Evolutionary conservation across 2,329 filamentous ascomycete genomes (phyloP), one percentile per base, ranked within the genome.

Genomic region (Fusarium sp.): DNA sequence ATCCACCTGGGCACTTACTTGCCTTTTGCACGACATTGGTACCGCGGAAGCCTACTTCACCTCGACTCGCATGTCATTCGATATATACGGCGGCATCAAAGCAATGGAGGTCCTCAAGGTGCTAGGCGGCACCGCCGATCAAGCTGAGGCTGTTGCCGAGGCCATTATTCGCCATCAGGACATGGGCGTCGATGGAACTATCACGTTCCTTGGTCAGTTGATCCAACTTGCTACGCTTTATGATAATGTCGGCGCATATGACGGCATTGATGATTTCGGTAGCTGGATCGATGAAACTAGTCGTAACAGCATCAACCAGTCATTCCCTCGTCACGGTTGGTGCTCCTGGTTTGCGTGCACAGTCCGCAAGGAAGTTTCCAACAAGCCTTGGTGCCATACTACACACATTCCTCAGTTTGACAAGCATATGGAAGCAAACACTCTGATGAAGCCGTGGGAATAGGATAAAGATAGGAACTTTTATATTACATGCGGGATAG

Each of bases 341-440:
- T 88, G 85, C 50, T 77, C 78, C 1, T 93, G 89, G 75, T 93
- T 93, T 76, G 84, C 88, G 5, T 78, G 73, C 4, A 89, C 86
- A 1, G 87, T 93, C 51, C 78, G 83, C 12, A 81, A 86, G 75
- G 91, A 93, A 81, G 86, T 85, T 60, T 69, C 72, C 1, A 63
- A 88, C 45, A 93, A 93, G 82, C 90, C 90, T 4, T 93, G 90
- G 90, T 86, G 86, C 13, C 90, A 93, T 78, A 88, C 87, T 3
- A 92, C 89, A 6, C 82, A 85, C 46, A 82, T 90, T 27, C 55
- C 85, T 84, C 85, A 83, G 1, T 91, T 92, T 73, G 84, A 84
- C 3, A 79, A 84, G 14, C 82, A 82, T 16, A 85, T 92, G 13
- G 76, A 84, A 78, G 81, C 77, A 9, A 92, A 92, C 72, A 75